Percentiles rank a stretch among this genome's conserved stretches.
phyloP scores from a whole-genome alignment of 129 eudicot genomes.

The Escallonia rubra region DNA sequence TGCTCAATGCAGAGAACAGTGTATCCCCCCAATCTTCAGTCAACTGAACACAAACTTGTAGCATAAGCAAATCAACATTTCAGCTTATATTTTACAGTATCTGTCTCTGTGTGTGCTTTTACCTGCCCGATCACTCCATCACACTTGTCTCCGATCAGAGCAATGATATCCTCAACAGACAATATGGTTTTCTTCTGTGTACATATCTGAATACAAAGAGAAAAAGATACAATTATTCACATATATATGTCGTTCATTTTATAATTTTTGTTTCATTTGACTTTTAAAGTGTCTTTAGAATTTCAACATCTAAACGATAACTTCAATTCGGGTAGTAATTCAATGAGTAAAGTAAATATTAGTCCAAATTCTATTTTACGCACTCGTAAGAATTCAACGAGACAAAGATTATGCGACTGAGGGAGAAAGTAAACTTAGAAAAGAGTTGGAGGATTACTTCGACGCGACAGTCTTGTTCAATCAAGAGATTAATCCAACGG shows the following conservation, averaged over 20 bases:
- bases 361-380: too few species aligned
- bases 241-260: not conserved
- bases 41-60: constrained; percentile 35
- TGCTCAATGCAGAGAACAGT: constrained; percentile 90
- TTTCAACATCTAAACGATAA: too few species aligned
- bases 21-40: constrained; percentile 99
- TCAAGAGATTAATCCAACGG: constrained; percentile 88
- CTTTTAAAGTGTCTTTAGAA: too few species aligned
- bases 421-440: not conserved
- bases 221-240: not conserved
- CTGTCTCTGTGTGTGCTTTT: not conserved
- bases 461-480: constrained; percentile 86
- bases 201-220: constrained; percentile 52
- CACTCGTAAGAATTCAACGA: too few species aligned
- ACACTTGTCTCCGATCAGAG: constrained; percentile 84
- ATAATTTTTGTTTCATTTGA: too few species aligned
- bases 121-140: constrained; percentile 99
- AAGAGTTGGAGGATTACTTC: constrained; percentile 44
- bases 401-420: too few species aligned
- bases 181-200: constrained; percentile 89
- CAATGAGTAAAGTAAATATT: too few species aligned
- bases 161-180: constrained; percentile 90
- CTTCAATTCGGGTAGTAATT: too few species aligned
- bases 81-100: not conserved
- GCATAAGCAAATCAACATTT: constrained; percentile 1